Evolutionary conservation across 306 rosid species (phyloP).

Genomic region (Vachellia pachyceras): DNA sequence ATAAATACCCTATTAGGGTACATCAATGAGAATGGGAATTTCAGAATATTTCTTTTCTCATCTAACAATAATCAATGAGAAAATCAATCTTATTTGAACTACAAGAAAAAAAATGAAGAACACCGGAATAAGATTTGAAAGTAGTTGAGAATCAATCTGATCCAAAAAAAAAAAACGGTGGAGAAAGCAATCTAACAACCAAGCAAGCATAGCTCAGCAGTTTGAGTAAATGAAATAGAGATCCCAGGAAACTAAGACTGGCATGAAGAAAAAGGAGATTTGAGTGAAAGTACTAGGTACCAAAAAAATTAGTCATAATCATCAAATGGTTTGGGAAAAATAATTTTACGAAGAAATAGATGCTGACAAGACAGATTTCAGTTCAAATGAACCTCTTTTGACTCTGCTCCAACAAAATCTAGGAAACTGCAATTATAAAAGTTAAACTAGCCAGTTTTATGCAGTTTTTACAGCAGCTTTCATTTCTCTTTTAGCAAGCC

Average conservation of each 20-base stretch:
- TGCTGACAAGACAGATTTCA: background rate
- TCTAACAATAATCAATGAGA: background rate
- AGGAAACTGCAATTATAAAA: background rate
- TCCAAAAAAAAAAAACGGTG: background rate
- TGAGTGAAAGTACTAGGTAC: background rate
- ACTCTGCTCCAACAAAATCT: background rate
- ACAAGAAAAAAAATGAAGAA: background rate
- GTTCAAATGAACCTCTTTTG: background rate
- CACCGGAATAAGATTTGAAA: conserved; percentile 10
- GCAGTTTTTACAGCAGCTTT: background rate
- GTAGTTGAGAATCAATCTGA: background rate
- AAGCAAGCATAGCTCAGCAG: conserved; percentile 13
- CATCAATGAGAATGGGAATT: too few relatives aligned
- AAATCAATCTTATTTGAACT: background rate
- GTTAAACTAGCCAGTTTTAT: background rate
- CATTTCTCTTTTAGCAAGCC: background rate
- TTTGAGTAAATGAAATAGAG: conserved; percentile 20
- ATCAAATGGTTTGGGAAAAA: background rate
- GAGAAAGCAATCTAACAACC: conserved; percentile 18
- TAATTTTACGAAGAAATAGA: background rate
- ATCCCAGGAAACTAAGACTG: conserved; percentile 8
- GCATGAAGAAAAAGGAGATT: background rate
- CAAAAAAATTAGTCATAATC: background rate
- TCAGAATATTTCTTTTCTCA: too few relatives aligned
- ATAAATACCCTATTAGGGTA: too few relatives aligned